These are phyloP conservation scores for Lathyrus tuberosus DNA, from an alignment of 306 rosid species.

Conservation along the genomic window DNA sequence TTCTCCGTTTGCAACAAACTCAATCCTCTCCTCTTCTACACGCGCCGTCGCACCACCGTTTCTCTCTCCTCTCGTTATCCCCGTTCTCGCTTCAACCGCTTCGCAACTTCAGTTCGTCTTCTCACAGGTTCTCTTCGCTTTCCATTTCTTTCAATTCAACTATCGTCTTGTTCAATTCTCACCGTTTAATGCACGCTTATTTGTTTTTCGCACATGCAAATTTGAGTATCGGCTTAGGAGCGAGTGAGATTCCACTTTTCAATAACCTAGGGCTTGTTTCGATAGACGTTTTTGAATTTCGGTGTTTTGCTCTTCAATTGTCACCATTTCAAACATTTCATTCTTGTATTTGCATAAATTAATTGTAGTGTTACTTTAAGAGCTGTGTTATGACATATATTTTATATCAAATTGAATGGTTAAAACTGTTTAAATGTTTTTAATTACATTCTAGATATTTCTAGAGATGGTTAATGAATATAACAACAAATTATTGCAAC, in stretches of 20 bases:
- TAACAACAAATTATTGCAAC: too few relatives aligned
- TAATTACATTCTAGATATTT: too few relatives aligned
- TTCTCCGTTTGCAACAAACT: conserved; percentile 40
- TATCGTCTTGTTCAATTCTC: not conserved
- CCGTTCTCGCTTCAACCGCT: conserved; percentile 14
- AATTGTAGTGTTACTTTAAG: not conserved
- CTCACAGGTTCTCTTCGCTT: conserved; percentile 37
- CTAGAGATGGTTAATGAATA: too few relatives aligned
- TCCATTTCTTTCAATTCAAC: not conserved
- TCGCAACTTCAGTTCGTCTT: conserved; percentile 24
- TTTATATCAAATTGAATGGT: too few relatives aligned
- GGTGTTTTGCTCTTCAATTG: not conserved
- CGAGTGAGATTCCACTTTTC: not conserved
- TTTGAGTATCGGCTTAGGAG: not conserved
- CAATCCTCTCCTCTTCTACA: conserved; percentile 43
- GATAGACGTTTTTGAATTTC: not conserved
- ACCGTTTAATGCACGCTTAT: not conserved
- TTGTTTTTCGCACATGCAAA: not conserved
- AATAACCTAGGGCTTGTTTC: not conserved
- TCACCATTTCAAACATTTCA: not conserved
- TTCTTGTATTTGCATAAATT: not conserved
- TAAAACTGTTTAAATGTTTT: too few relatives aligned
- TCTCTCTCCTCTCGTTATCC: conserved; percentile 27
- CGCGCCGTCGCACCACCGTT: conserved; percentile 39
- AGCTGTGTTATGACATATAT: too few relatives aligned